A percentile compares a stretch with the other conserved stretches of the same genome.
Evolutionary conservation across 176 grass and related monocot genomes (phyloP).

Genomic region (Bothriochloa decipiens): DNA sequence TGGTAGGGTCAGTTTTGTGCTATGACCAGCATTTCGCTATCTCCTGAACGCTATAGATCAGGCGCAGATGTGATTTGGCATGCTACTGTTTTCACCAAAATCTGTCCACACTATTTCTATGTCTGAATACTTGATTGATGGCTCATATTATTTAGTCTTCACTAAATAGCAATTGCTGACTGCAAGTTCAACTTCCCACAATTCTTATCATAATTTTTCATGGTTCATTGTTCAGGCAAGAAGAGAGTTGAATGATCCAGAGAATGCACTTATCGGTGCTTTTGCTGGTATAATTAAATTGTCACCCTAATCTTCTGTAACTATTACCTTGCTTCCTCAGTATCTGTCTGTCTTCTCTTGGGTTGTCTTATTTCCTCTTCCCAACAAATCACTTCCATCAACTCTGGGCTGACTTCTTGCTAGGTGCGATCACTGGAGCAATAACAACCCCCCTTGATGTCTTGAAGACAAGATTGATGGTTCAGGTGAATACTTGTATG

Average conservation of each 20-base stretch:
- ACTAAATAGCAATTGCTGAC: background rate
- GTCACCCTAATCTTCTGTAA: background rate
- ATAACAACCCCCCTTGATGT: conserved; percentile 95
- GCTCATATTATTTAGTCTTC: background rate
- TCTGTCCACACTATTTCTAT: background rate
- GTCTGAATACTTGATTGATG: background rate
- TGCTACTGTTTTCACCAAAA: conserved; percentile 11
- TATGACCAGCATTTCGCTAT: background rate
- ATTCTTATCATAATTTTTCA: background rate
- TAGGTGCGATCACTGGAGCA: conserved; percentile 93
- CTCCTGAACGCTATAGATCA: background rate
- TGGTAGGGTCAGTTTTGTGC: background rate
- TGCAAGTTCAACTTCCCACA: background rate
- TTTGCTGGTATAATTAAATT: conserved; percentile 67
- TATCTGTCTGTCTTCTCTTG: background rate
- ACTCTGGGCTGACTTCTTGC: background rate
- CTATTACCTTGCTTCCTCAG: background rate
- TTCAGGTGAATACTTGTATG: conserved; percentile 62
- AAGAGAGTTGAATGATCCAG: conserved; percentile 88
- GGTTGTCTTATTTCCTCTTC: background rate
- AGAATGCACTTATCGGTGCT: conserved; percentile 96
- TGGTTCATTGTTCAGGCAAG: conserved; percentile 55
- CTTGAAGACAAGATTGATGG: conserved; percentile 93
- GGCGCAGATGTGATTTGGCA: background rate
- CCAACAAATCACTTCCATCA: background rate